Conservation (phyloP, 495 filamentous ascomycete genomes). For the Aspergillus indologenus region DNA sequence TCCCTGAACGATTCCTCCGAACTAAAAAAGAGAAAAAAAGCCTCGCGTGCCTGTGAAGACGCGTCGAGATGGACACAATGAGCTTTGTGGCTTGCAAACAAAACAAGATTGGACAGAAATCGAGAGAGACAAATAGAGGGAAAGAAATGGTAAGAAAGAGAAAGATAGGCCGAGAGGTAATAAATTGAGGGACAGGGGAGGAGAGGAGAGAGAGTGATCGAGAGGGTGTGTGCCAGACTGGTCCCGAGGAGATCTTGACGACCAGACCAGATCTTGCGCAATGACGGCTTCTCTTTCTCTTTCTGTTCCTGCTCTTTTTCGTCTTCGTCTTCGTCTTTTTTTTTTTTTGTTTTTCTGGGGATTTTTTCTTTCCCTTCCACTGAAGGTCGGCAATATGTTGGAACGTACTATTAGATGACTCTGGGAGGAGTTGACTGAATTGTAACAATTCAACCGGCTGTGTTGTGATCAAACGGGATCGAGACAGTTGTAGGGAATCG, state of each 20-base stretch:
- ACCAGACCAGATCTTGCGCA: background rate
- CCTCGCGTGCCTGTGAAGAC: conserved; percentile 26
- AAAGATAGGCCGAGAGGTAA: conserved; percentile 17
- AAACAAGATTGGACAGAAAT: conserved; percentile 7
- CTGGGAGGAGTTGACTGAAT: conserved; percentile 6
- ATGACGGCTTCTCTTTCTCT: background rate
- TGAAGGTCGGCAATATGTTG: conserved; percentile 8
- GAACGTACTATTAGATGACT: conserved; percentile 25
- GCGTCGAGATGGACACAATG: conserved; percentile 29
- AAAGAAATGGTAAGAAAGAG: conserved; percentile 7
- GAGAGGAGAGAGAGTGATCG: conserved; percentile 17
- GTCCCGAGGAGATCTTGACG: conserved; percentile 8
- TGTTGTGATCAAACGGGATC: background rate
- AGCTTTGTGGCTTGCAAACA: conserved; percentile 26
- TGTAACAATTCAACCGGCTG: background rate
- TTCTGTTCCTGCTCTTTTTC: background rate
- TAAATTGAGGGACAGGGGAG: conserved; percentile 14
- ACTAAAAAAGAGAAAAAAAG: conserved; percentile 12
- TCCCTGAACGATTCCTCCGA: conserved; percentile 24
- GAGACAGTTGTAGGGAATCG: background rate
- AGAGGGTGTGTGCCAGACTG: conserved; percentile 12
- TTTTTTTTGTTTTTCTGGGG: conserved; percentile 1
- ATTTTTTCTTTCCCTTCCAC: conserved; percentile 1
- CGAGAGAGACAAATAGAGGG: background rate
- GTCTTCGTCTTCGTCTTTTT: background rate